Percentiles rank a stretch among this genome's conserved stretches.
Conservation (phyloP, 441 rosid genomes). For the Manihot esculenta region DNA sequence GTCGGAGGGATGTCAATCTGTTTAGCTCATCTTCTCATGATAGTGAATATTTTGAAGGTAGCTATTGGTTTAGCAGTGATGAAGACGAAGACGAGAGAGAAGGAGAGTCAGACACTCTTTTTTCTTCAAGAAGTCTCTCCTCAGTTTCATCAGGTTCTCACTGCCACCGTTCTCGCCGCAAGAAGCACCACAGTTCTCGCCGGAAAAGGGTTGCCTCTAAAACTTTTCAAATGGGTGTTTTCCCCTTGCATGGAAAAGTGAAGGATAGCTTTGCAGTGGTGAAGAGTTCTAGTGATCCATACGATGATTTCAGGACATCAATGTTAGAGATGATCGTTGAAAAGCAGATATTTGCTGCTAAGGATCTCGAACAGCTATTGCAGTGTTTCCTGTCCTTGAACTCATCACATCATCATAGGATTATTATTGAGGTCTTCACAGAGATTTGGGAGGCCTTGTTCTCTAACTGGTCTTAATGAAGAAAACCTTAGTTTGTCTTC, state of each 20-base stretch:
- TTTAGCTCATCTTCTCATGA: conserved; percentile 53
- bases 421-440: conserved; percentile 71
- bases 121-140: conserved; percentile 64
- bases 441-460: conserved; percentile 81
- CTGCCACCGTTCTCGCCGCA: conserved; percentile 15
- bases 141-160: conserved; percentile 51
- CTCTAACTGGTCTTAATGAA: conserved; percentile 36
- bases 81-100: conserved; percentile 44
- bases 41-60: conserved; percentile 30
- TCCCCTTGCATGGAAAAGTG: conserved; percentile 39
- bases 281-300: conserved; percentile 84
- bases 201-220: conserved; percentile 9
- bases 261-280: conserved; percentile 84
- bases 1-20: conserved; percentile 27
- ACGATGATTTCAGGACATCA: conserved; percentile 74
- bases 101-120: conserved; percentile 55
- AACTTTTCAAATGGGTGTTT: conserved; percentile 21
- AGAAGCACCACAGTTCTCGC: neutral
- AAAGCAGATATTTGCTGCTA: conserved; percentile 66
- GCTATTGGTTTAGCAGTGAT: conserved; percentile 55
- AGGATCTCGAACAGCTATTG: conserved; percentile 68
- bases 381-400: conserved; percentile 84
- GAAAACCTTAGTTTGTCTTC: conserved; percentile 6
- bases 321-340: conserved; percentile 98
- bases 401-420: conserved; percentile 65